Base-by-base conservation (phyloP, 306 rosid genomes). In the Ammopiptanthus mongolicus region DNA sequence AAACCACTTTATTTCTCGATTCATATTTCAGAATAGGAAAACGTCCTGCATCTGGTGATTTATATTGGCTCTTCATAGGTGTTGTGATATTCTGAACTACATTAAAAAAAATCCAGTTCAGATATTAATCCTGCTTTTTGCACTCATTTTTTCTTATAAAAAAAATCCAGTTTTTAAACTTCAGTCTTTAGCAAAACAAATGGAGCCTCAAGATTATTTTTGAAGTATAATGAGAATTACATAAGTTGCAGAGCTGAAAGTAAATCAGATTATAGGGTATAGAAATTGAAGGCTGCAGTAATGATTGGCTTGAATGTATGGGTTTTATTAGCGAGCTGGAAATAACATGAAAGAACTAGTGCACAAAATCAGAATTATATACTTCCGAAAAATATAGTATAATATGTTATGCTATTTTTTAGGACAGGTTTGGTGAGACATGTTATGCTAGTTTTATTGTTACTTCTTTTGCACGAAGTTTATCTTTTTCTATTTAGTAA, bases 201-300 rank as follows among this genome's bases (percentile, higher is more conserved):
- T 74, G 63, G 52, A 74, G 33, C 69, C 46, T 29, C 17, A 9
- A 48, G 14, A 5, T 59, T 52, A 3, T 5, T 29, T 64, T 33
- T 42, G 44, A 41, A 18, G 50, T 60, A 73, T 59, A 23, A 31
- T 39, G 50, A 41, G 48, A 42, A 44, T 44, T 62, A 25, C 25
- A 44, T 55, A 25, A 47, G 81, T 68, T 46, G 28, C 44, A 25
- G 71, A 39, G 72, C 61, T 58, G 44, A 47, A 50, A 72, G 86
- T 77, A 65, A 56, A 71, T 46, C 22, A 2, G 47, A 57, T 55
- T 14, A 11, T 48, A 36, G 21, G 44, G 14, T 28, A 23, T 56
- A 34, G 59, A 48, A 65, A 77, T 17, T 52, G 71, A 71, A 76
- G 71, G 23, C 56, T 51, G 56, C 41, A 55, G 47, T 18, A 42